A percentile compares a stretch with the other conserved stretches of the same genome.
Evolutionary conservation across 192 early-diverging fungal species (phyloP).

Genomic region (Chytriomyces sp.): DNA sequence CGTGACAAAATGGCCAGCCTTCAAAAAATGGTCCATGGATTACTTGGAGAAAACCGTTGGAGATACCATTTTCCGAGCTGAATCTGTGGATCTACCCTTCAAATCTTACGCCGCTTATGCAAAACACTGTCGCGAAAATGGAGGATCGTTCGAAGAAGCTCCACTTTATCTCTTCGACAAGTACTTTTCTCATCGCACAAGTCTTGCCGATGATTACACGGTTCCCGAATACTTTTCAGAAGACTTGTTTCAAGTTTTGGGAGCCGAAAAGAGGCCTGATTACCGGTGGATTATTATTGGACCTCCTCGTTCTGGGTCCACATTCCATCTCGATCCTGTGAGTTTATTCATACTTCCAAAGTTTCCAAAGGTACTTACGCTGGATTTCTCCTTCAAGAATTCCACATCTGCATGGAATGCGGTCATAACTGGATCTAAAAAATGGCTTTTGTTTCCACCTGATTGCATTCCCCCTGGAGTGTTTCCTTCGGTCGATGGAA

Average conservation of each 20-base stretch:
- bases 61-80: constrained; percentile 60
- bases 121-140: constrained; percentile 33
- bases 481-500: constrained; percentile 66
- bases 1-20: constrained; percentile 64
- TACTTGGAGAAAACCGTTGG: constrained; percentile 53
- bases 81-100: constrained; percentile 66
- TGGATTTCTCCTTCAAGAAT: constrained; percentile 38
- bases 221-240: constrained; percentile 68
- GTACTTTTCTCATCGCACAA: constrained; percentile 54
- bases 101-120: constrained; percentile 61
- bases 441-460: constrained; percentile 76
- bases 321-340: constrained; percentile 73
- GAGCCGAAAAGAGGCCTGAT: constrained; percentile 60
- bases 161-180: constrained; percentile 77
- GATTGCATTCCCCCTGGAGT: constrained; percentile 71
- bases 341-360: too few relatives aligned
- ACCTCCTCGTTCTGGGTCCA: constrained; percentile 66
- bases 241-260: constrained; percentile 68
- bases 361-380: too few relatives aligned
- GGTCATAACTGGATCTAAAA: constrained; percentile 69
- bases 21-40: constrained; percentile 61
- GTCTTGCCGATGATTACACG: constrained; percentile 57
- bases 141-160: constrained; percentile 55
- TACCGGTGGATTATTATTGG: constrained; percentile 76
- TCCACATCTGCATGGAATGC: constrained; percentile 77